phyloP scores from a whole-genome alignment of 1,139 yeast genomes.

The Debaryomyces psychrophilus region DNA sequence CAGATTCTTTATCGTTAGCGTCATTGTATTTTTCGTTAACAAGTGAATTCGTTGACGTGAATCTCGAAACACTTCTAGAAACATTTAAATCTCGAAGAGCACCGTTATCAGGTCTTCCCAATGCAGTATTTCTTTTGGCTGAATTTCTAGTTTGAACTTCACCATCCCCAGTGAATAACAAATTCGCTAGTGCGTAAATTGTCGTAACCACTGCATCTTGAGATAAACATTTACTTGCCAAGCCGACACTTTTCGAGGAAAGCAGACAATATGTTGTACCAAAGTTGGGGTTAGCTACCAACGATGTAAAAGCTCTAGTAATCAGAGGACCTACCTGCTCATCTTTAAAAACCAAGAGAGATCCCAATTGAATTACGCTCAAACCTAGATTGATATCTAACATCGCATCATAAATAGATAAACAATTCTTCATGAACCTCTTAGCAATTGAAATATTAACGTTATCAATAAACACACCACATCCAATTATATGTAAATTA shows the following conservation, averaged over 20 bases:
- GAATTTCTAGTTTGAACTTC: slow-evolving; percentile 30
- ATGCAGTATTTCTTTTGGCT: slow-evolving; percentile 28
- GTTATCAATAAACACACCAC: slow-evolving; percentile 47
- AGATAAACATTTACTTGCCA: slow-evolving; percentile 51
- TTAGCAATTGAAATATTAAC: slow-evolving; percentile 37
- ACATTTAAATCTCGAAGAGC: slow-evolving; percentile 16
- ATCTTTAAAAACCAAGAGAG: slow-evolving; percentile 53
- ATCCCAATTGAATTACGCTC: slow-evolving; percentile 56
- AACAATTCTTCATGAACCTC: slow-evolving; percentile 41
- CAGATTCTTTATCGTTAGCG: slow-evolving; percentile 7
- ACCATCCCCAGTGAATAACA: slow-evolving; percentile 61
- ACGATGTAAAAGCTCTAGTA: slow-evolving; percentile 52
- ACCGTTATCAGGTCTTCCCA: slow-evolving; percentile 21
- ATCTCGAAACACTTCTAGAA: slow-evolving; percentile 12
- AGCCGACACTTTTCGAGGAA: slow-evolving; percentile 47
- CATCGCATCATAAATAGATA: slow-evolving; percentile 45
- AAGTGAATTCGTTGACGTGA: slow-evolving; percentile 13
- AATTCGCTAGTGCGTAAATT: slow-evolving; percentile 79
- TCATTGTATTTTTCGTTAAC: not conserved
- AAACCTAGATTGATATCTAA: slow-evolving; percentile 51
- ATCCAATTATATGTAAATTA: slow-evolving; percentile 45
- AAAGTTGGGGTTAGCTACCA: slow-evolving; percentile 49
- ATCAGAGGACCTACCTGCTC: slow-evolving; percentile 49
- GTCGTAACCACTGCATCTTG: slow-evolving; percentile 89
- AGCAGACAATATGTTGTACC: slow-evolving; percentile 32